These are phyloP conservation scores for Raphanus sativus DNA, from an alignment of 345 rosid genomes.

Conservation along the genomic window DNA sequence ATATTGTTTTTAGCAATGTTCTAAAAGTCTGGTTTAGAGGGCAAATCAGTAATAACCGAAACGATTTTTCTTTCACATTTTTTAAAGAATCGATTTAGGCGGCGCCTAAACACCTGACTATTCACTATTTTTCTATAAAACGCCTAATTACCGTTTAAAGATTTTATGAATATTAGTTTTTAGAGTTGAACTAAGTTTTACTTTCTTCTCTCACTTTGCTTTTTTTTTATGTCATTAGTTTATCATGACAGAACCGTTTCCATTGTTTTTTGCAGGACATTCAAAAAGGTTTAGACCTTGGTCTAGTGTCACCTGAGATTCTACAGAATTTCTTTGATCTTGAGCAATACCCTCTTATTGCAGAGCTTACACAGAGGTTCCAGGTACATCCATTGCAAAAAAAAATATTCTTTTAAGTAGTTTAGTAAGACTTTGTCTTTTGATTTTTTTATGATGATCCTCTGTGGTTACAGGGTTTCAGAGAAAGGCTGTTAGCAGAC, in stretches of 20 bases:
- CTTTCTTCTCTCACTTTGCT: not conserved
- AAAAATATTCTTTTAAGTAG: not conserved
- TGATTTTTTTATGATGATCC: not conserved
- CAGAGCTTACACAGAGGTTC: slow-evolving; percentile 79
- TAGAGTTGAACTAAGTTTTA: too few species aligned
- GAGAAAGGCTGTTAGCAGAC: slow-evolving; percentile 91
- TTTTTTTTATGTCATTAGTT: slow-evolving; percentile 5
- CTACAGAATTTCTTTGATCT: slow-evolving; percentile 90
- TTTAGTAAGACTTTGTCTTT: not conserved
- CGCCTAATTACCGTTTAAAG: too few species aligned
- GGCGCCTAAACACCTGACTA: too few species aligned
- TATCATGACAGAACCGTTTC: not conserved
- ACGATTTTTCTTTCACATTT: too few species aligned
- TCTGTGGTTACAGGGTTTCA: slow-evolving; percentile 71
- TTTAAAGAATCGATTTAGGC: too few species aligned
- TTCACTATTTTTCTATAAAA: too few species aligned
- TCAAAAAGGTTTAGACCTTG: slow-evolving; percentile 94
- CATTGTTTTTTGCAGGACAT: slow-evolving; percentile 63
- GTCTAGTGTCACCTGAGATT: slow-evolving; percentile 87
- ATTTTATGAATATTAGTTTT: too few species aligned
- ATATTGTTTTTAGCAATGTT: not conserved
- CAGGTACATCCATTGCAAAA: slow-evolving; percentile 64
- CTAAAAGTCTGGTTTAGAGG: not conserved
- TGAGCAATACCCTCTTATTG: slow-evolving; percentile 77
- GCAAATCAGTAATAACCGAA: too few species aligned